These are phyloP conservation scores for Polytolypa hystricis DNA, from an alignment of 2,329 filamentous ascomycete species.

Conservation along the genomic window DNA sequence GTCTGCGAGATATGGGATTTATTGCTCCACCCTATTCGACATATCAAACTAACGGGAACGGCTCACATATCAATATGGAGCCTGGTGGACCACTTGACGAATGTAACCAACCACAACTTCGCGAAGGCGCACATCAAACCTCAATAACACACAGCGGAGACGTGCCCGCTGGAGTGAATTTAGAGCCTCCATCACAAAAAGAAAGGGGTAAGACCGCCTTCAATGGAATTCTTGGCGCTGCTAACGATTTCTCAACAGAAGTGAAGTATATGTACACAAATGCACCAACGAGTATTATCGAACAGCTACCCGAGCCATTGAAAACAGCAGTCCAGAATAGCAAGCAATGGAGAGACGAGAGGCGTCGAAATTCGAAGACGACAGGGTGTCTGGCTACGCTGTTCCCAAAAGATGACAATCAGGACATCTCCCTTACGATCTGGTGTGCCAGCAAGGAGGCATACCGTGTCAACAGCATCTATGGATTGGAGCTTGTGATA, in stretches of 20 bases:
- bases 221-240: no score
- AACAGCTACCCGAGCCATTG: conserved; percentile 5
- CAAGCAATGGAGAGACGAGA: conserved; percentile 6
- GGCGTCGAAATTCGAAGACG: conserved; percentile 2
- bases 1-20: no score
- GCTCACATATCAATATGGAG: no score
- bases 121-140: no score
- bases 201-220: no score
- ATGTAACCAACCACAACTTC: no score
- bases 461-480: conserved; percentile 5
- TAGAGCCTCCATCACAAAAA: no score
- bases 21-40: no score
- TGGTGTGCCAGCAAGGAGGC: conserved; percentile 7
- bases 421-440: conserved; percentile 8
- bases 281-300: conserved; percentile 2
- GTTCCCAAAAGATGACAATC: conserved; percentile 6
- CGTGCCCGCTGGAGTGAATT: no score
- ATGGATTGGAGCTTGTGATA: conserved; percentile 1
- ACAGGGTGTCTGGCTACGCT: conserved; percentile 8
- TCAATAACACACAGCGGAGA: no score
- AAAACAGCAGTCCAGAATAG: conserved; percentile 5
- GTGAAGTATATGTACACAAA: conserved; percentile 8
- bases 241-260: conserved; percentile 2
- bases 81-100: no score
- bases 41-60: no score